These are phyloP conservation scores for Penicillium dipodomyicola DNA, from an alignment of 495 filamentous ascomycete genomes.

Conservation along the genomic window DNA sequence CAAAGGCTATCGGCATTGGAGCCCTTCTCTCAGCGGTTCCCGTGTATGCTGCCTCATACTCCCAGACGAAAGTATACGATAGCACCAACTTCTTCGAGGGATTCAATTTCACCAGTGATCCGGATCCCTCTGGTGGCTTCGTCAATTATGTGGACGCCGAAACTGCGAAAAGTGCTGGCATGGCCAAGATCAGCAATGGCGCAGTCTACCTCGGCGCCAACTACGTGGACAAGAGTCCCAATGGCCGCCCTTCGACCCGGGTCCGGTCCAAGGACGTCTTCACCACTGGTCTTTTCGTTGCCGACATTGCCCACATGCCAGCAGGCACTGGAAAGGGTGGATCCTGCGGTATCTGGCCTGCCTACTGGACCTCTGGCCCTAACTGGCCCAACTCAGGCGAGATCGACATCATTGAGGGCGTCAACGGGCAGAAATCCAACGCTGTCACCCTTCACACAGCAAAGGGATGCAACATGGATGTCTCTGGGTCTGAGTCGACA, in stretches of 20 bases:
- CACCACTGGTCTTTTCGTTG: constrained; percentile 54
- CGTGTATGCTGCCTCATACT: neutral
- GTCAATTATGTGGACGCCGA: constrained; percentile 58
- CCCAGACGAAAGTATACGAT: neutral
- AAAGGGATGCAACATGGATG: constrained; percentile 42
- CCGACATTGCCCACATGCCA: constrained; percentile 44
- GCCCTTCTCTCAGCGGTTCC: neutral
- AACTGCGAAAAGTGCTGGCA: constrained; percentile 27
- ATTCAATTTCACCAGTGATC: constrained; percentile 43
- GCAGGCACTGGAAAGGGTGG: too few species aligned
- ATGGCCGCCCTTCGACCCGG: constrained; percentile 44
- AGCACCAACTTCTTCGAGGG: constrained; percentile 50
- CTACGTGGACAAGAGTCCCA: constrained; percentile 28
- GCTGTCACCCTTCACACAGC: too few species aligned
- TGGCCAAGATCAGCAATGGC: constrained; percentile 25
- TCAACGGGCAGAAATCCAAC: too few species aligned
- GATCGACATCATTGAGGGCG: constrained; percentile 39
- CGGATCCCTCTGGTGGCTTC: constrained; percentile 60
- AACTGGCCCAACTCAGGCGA: constrained; percentile 44
- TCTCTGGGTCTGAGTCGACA: constrained; percentile 25
- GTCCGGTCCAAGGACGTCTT: too few species aligned
- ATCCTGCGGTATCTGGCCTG: too few species aligned
- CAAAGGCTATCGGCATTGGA: neutral
- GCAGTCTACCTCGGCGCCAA: constrained; percentile 34
- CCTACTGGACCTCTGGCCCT: constrained; percentile 8